Percentiles rank a stretch among this genome's conserved stretches.
These are phyloP conservation scores for Aspergillus funiculosus DNA, from an alignment of 495 filamentous ascomycete genomes.

Conservation along the genomic window DNA sequence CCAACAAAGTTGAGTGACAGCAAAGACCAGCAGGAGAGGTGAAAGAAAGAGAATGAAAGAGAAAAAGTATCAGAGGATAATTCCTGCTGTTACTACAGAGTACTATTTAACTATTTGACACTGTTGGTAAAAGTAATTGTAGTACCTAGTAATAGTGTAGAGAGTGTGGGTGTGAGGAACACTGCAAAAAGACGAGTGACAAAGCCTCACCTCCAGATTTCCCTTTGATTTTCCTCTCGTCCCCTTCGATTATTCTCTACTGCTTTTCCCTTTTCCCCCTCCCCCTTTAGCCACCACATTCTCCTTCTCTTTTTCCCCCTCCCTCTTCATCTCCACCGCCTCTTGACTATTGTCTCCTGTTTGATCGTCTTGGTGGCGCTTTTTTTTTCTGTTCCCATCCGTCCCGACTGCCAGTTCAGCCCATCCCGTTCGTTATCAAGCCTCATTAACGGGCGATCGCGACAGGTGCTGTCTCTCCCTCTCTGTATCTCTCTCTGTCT, in stretches of 20 bases:
- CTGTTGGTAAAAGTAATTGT: too few species aligned
- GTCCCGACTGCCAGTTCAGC: constrained; percentile 1
- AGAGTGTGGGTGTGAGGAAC: constrained; percentile 4
- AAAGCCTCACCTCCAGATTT: constrained; percentile 9
- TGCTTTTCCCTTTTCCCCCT: neutral
- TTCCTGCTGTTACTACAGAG: neutral
- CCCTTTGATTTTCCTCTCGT: neutral
- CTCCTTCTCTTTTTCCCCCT: neutral
- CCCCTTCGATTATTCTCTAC: constrained; percentile 9
- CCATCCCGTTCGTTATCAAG: constrained; percentile 15
- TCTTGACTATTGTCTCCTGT: constrained; percentile 1
- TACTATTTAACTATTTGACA: neutral
- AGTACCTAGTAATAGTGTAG: neutral
- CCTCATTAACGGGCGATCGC: constrained; percentile 28
- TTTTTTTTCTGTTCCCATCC: neutral
- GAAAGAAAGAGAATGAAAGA: constrained; percentile 8
- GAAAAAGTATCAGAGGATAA: neutral
- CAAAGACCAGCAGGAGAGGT: constrained; percentile 6
- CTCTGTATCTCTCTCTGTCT: constrained; percentile 14
- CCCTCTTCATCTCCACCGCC: constrained; percentile 1
- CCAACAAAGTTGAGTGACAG: constrained; percentile 10
- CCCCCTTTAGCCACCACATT: constrained; percentile 8
- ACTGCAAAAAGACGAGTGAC: neutral
- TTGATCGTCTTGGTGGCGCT: constrained; percentile 5
- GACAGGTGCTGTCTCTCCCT: constrained; percentile 20